Conservation (phyloP, 495 filamentous ascomycete genomes). For the Penicillium egyptiacum region DNA sequence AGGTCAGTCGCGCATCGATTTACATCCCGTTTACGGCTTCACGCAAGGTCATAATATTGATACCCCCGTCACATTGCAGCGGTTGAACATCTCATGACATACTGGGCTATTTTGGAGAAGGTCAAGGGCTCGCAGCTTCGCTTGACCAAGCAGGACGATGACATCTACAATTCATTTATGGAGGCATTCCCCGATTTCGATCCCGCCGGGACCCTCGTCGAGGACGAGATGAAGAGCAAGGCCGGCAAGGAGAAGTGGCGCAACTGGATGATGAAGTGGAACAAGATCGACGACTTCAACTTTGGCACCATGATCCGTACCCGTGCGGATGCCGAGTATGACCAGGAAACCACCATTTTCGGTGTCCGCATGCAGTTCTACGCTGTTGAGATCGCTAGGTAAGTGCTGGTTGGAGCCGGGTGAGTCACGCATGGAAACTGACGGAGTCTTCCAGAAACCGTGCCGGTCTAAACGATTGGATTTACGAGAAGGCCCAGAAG, state of each 20-base stretch:
- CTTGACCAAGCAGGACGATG: conserved; percentile 90
- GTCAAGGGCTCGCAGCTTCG: conserved; percentile 80
- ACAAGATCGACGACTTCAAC: conserved; percentile 92
- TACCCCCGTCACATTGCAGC: conserved; percentile 44
- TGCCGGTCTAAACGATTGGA: conserved; percentile 90
- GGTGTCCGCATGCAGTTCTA: conserved; percentile 94
- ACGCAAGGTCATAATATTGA: conserved; percentile 13
- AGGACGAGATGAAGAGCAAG: conserved; percentile 98
- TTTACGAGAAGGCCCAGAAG: conserved; percentile 73
- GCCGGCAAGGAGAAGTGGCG: conserved; percentile 94
- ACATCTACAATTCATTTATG: conserved; percentile 86
- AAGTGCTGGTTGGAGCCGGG: conserved; percentile 18
- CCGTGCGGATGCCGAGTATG: conserved; percentile 79
- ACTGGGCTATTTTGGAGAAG: conserved; percentile 93
- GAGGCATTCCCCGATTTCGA: conserved; percentile 91
- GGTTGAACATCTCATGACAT: conserved; percentile 93
- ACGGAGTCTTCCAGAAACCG: conserved; percentile 60
- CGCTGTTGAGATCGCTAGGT: conserved; percentile 91
- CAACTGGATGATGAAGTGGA: conserved; percentile 90
- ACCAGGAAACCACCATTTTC: conserved; percentile 88
- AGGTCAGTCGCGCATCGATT: conserved; percentile 50
- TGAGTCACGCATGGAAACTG: conserved; percentile 11
- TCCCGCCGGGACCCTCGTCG: conserved; percentile 71
- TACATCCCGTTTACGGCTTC: neutral
- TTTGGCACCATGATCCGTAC: conserved; percentile 90